Conservation (phyloP, 345 rosid species). For the Microcos paniculata region DNA sequence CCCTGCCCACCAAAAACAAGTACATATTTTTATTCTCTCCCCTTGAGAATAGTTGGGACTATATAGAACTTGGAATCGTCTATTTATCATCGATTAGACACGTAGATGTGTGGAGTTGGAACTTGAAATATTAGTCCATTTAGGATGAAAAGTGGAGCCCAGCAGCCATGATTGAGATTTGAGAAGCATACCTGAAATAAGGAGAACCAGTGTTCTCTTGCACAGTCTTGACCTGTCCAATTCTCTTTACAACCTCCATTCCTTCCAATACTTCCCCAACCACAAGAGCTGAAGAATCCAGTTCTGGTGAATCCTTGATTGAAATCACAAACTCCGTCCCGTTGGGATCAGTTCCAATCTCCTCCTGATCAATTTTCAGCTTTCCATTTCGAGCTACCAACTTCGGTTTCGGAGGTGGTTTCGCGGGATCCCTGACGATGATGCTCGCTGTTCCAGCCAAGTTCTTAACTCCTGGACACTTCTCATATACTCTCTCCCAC, state of each 20-base stretch:
- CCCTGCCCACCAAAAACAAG: constrained; percentile 42
- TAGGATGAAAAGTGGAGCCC: too few relatives aligned
- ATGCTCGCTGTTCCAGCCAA: constrained; percentile 70
- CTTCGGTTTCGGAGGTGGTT: constrained; percentile 84
- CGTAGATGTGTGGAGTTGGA: background rate
- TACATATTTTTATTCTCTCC: background rate
- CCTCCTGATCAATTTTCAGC: constrained; percentile 70
- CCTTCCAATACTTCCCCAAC: constrained; percentile 82
- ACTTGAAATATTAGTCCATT: too few relatives aligned
- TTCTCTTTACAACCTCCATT: constrained; percentile 63
- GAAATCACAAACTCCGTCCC: constrained; percentile 83
- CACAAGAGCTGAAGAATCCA: constrained; percentile 71
- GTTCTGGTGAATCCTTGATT: constrained; percentile 69
- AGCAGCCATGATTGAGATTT: background rate
- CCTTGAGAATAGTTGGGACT: background rate
- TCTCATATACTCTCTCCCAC: constrained; percentile 51
- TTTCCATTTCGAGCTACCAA: constrained; percentile 73
- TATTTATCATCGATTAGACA: background rate
- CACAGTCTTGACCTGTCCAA: constrained; percentile 70
- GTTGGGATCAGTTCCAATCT: constrained; percentile 54
- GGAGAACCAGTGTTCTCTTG: constrained; percentile 81
- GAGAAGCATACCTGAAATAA: constrained; percentile 67
- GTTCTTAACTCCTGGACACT: constrained; percentile 49
- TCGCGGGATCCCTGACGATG: constrained; percentile 71
- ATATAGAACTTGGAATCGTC: background rate